phyloP scores from a whole-genome alignment of 345 rosid genomes.

The Eucalyptus sp. region DNA sequence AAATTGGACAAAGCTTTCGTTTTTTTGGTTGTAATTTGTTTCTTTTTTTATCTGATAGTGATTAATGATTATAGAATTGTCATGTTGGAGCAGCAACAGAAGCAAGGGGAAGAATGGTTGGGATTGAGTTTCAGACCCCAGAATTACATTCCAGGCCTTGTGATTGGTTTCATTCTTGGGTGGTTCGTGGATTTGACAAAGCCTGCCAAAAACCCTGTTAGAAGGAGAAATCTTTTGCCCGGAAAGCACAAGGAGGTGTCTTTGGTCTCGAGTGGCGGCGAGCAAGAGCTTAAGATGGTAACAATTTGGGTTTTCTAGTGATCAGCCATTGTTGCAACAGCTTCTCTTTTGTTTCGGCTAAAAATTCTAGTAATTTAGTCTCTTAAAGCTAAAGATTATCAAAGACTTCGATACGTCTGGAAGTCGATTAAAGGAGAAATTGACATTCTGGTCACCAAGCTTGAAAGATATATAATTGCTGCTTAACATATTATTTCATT shows the following conservation, averaged over 20 bases:
- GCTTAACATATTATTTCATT: background rate
- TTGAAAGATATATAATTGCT: background rate
- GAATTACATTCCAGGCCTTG: constrained; percentile 71
- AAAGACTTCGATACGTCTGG: background rate
- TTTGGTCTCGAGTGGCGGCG: constrained; percentile 15
- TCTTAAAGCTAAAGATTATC: background rate
- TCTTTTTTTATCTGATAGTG: background rate
- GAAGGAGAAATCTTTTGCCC: constrained; percentile 44
- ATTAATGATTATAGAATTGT: background rate
- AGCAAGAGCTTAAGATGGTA: constrained; percentile 75
- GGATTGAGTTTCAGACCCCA: constrained; percentile 44
- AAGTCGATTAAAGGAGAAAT: background rate
- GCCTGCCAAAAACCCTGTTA: constrained; percentile 21
- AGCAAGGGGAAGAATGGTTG: background rate
- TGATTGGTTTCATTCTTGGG: constrained; percentile 77
- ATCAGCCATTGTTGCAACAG: background rate
- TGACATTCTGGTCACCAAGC: background rate
- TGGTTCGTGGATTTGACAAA: constrained; percentile 56
- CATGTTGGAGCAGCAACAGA: background rate
- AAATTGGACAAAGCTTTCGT: background rate
- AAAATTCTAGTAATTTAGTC: background rate
- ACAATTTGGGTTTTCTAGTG: background rate
- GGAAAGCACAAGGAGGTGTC: constrained; percentile 32
- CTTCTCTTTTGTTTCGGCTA: background rate
- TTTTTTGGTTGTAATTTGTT: background rate